Base-by-base conservation (phyloP, 257 asterid genomes). In the Nicotiana sylvestris region DNA sequence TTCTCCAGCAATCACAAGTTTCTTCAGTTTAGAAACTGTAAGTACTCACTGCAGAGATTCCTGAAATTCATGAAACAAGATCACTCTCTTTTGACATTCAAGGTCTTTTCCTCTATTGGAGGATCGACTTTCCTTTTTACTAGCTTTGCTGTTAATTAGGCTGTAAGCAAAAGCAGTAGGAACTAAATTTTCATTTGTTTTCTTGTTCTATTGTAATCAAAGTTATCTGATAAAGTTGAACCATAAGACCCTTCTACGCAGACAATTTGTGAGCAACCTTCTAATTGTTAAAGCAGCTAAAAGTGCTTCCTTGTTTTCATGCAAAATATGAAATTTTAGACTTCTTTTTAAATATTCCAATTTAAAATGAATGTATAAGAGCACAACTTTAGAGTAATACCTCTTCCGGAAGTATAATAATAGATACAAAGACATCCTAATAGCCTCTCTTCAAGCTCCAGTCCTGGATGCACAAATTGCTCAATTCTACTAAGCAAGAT, bases 361-460 rank as follows among this genome's bases (percentile, higher is more conserved):
- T 74, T 74, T 74, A 51, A 39, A n/a, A 21, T 78, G 0, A 32
- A 21, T 78, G 69, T 46, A 57, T 78, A 17, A 2, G 33, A 9
- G 5, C 7, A 18, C 5, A 64, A 15, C 16, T 79, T 79, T 62
- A 37, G 43, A 4, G 7, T 37, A 79, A 58, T 86, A 95, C 98
- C 98, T 92, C 88, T 88, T 17, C 99, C 96, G 30, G 94, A 88
- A 81, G 99, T 92, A 64, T 94, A 95, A 85, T 92, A 94, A 61
- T 92, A 95, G 80, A 95, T 92, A 83, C 97, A 94, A 32, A 95
- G 81, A 81, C 99, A 95, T 25, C 97, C 98, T 83, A 95, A 78
- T 58, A 95, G 92, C 79, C 99, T 90, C 80, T 95, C 99, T 85
- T 95, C 99, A 46, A 94, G 97, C 83, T 95, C 97, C 12, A 86